Evolutionary conservation across 23 red algal genomes (phyloP).

Genomic region (Gracilaria gracilis): DNA sequence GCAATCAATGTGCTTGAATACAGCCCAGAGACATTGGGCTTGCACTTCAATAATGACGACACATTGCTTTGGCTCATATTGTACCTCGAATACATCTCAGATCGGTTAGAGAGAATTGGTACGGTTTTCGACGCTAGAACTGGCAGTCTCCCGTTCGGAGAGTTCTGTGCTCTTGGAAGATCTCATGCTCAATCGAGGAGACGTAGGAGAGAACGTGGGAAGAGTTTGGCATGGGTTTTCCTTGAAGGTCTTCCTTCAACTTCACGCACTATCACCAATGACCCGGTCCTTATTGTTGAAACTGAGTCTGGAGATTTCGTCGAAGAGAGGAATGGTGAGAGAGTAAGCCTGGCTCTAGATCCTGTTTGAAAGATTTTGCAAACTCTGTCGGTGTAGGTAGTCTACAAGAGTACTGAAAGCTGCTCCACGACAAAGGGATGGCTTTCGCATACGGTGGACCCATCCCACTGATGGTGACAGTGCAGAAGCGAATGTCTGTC

Average conservation of each 20-base stretch:
- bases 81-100: constrained; percentile 35
- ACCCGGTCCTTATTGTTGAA: not conserved
- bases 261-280: not conserved
- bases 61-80: constrained; percentile 38
- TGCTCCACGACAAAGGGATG: no score
- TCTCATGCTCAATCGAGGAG: not conserved
- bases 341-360: not conserved
- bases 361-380: no score
- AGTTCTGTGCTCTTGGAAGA: constrained; percentile 4
- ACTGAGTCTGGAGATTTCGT: not conserved
- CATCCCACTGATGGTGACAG: no score
- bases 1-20: constrained; percentile 32
- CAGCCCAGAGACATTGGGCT: not conserved
- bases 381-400: no score
- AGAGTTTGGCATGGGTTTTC: constrained; percentile 1
- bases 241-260: not conserved
- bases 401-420: no score
- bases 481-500: no score
- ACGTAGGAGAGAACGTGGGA: not conserved
- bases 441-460: no score
- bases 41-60: constrained; percentile 30
- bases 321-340: not conserved
- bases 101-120: constrained; percentile 3
- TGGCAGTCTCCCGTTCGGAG: not conserved
- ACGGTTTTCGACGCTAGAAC: not conserved